Conservation (phyloP, 805 yeast species). For the Cyberlindnera lachancei region DNA sequence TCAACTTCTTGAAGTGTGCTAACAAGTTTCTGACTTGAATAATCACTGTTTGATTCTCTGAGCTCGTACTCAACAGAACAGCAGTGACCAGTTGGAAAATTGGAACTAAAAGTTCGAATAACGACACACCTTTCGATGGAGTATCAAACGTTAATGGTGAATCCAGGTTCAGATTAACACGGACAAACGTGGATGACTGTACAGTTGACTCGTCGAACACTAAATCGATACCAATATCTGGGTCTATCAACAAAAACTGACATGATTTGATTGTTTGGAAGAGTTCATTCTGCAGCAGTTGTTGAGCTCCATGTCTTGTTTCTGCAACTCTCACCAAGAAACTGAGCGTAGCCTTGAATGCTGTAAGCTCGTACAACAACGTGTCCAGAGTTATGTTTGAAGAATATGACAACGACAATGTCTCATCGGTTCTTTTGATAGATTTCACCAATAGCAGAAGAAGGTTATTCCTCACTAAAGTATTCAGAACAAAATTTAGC, state of each 20-base stretch:
- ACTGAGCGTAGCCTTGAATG: conserved; percentile 64
- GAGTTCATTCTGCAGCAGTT: conserved; percentile 65
- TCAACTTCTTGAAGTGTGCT: conserved; percentile 43
- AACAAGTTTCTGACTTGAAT: conserved; percentile 45
- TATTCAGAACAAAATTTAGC: conserved; percentile 49
- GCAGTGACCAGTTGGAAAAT: conserved; percentile 67
- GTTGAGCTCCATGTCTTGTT: conserved; percentile 69
- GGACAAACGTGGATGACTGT: conserved; percentile 27
- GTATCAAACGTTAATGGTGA: conserved; percentile 36
- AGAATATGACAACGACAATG: conserved; percentile 32
- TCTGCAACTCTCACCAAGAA: conserved; percentile 71
- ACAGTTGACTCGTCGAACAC: conserved; percentile 31
- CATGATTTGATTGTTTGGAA: conserved; percentile 54
- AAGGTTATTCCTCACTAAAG: conserved; percentile 58
- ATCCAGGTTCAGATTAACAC: conserved; percentile 44
- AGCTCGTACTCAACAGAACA: conserved; percentile 66
- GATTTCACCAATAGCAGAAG: conserved; percentile 59
- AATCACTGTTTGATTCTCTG: conserved; percentile 56
- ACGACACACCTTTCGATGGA: conserved; percentile 34
- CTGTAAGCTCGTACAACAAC: conserved; percentile 65
- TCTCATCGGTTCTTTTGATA: conserved; percentile 61
- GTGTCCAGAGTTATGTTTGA: conserved; percentile 40
- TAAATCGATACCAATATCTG: conserved; percentile 66
- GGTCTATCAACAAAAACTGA: conserved; percentile 57
- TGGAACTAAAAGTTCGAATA: conserved; percentile 65